A percentile compares a stretch with the other conserved stretches of the same genome.
Evolutionary conservation across 2,329 filamentous ascomycete species (phyloP).

Genomic region (Trichocomaceae sp.): DNA sequence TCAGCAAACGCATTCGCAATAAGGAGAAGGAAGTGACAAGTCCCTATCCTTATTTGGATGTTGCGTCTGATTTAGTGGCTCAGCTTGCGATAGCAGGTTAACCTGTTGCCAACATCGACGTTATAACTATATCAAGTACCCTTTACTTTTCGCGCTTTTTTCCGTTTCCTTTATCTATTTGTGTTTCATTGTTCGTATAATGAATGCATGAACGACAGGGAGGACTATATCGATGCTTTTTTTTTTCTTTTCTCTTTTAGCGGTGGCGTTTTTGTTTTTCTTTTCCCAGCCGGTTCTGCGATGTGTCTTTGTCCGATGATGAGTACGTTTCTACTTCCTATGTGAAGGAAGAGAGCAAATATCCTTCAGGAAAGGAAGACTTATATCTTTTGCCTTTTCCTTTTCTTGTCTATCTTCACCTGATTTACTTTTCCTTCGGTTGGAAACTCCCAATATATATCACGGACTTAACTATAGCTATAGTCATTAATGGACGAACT

Average conservation of each 20-base stretch:
- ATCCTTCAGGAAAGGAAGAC: neutral
- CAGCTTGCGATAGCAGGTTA: conserved; percentile 68
- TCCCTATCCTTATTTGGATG: conserved; percentile 91
- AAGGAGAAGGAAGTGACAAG: conserved; percentile 94
- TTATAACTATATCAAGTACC: neutral
- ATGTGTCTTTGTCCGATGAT: neutral
- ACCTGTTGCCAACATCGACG: neutral
- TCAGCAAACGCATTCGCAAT: conserved; percentile 47
- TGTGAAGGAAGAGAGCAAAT: neutral
- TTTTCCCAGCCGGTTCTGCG: neutral
- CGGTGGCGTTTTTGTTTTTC: neutral
- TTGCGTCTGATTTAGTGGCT: conserved; percentile 86
- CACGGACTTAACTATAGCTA: neutral
- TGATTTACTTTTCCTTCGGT: neutral
- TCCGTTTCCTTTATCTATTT: neutral
- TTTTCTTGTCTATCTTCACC: neutral
- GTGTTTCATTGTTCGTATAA: neutral
- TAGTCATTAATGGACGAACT: neutral
- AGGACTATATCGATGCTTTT: neutral
- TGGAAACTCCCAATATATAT: neutral
- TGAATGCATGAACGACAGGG: neutral
- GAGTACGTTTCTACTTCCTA: neutral
- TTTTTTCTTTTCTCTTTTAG: neutral
- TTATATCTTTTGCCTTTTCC: neutral
- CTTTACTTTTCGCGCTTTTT: neutral